Evolutionary conservation across 2,329 filamentous ascomycete genomes (phyloP).

Genomic region (Leptoxyphium fumago): DNA sequence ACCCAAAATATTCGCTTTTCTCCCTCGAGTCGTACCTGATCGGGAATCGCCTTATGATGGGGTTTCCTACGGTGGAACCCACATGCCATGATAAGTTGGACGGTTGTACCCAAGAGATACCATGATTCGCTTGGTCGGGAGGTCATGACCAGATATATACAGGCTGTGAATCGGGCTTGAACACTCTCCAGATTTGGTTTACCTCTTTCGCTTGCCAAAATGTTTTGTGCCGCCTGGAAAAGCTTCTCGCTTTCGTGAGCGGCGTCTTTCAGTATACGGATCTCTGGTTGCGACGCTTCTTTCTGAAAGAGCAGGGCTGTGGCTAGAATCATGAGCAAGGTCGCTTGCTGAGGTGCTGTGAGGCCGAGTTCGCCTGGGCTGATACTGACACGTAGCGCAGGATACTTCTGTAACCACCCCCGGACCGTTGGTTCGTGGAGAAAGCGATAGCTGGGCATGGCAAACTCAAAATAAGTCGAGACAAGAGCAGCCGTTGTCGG

Average conservation of each 20-base stretch:
- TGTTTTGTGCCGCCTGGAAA: slow-evolving; percentile 11
- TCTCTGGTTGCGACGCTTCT: slow-evolving; percentile 20
- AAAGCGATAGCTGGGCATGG: slow-evolving; percentile 30
- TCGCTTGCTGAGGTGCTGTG: slow-evolving; percentile 26
- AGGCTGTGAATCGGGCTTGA: slow-evolving; percentile 26
- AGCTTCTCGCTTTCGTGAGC: slow-evolving; percentile 15
- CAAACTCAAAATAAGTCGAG: slow-evolving; percentile 28
- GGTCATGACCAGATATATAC: slow-evolving; percentile 24
- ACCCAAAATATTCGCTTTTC: slow-evolving; percentile 25
- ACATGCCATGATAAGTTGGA: slow-evolving; percentile 23
- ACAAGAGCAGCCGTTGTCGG: slow-evolving; percentile 19
- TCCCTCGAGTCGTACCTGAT: slow-evolving; percentile 17
- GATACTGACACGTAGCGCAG: slow-evolving; percentile 27
- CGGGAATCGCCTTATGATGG: slow-evolving; percentile 7
- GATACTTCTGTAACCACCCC: slow-evolving; percentile 31
- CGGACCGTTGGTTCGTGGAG: slow-evolving; percentile 30
- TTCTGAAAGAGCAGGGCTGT: slow-evolving; percentile 24
- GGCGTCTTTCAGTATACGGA: slow-evolving; percentile 7
- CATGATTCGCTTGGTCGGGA: slow-evolving; percentile 24
- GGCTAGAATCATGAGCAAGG: slow-evolving; percentile 40
- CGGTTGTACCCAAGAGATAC: slow-evolving; percentile 23
- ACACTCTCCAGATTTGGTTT: slow-evolving; percentile 19
- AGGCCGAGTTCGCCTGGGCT: slow-evolving; percentile 21
- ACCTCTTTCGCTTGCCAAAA: slow-evolving; percentile 13
- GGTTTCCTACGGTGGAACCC: slow-evolving; percentile 19